Conservation (phyloP, 441 rosid species). For the Pelargonium exstipulatum region DNA sequence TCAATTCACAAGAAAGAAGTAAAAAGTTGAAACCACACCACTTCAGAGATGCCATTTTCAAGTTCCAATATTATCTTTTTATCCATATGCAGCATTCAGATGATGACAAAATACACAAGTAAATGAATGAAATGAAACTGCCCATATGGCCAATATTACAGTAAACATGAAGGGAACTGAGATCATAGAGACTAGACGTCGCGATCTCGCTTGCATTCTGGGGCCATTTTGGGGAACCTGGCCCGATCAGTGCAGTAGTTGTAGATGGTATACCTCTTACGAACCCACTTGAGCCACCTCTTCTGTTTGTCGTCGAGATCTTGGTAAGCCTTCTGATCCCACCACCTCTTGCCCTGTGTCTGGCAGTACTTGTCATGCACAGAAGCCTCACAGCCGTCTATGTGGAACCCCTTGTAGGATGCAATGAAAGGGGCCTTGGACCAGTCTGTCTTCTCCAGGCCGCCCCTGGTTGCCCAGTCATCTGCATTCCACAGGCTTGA, state of each 20-base stretch:
- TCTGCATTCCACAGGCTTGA: conserved; percentile 69
- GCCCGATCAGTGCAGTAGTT: conserved; percentile 52
- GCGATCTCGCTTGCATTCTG: conserved; percentile 50
- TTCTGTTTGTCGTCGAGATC: conserved; percentile 48
- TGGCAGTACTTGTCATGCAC: conserved; percentile 51
- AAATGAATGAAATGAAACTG: neutral
- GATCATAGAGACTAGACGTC: conserved; percentile 23
- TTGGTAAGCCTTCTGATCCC: conserved; percentile 54
- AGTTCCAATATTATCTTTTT: neutral
- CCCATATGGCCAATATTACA: neutral
- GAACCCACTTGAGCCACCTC: conserved; percentile 47
- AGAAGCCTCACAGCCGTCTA: conserved; percentile 58
- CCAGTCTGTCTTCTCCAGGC: conserved; percentile 66
- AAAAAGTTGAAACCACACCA: no score
- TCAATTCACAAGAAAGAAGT: conserved; percentile 16
- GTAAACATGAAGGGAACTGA: neutral
- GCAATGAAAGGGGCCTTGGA: conserved; percentile 52
- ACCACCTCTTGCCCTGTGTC: conserved; percentile 58
- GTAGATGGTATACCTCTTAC: conserved; percentile 45
- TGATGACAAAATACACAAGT: conserved; percentile 1
- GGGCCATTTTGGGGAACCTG: conserved; percentile 34
- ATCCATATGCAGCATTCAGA: neutral
- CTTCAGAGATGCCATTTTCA: neutral
- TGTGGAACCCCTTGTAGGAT: conserved; percentile 47
- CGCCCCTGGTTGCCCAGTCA: conserved; percentile 62